Conservation (phyloP, 805 yeast species). For the Kuraishia cidri region DNA sequence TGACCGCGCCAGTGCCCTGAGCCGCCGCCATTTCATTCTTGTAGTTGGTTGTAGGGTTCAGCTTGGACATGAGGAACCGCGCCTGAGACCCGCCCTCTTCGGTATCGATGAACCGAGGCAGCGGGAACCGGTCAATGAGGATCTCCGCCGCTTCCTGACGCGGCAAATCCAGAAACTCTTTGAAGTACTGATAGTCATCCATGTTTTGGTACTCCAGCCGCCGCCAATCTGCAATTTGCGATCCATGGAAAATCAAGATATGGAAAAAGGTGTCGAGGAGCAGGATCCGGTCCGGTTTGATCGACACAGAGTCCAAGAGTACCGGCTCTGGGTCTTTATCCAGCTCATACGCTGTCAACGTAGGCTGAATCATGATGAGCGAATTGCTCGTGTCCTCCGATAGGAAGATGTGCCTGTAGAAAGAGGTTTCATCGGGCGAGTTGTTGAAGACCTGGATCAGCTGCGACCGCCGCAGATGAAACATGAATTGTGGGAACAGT, state of each 20-base stretch:
- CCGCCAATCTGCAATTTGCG: constrained; percentile 59
- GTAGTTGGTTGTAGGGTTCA: constrained; percentile 58
- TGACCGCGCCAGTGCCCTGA: constrained; percentile 23
- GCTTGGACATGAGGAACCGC: constrained; percentile 58
- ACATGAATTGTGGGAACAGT: constrained; percentile 58
- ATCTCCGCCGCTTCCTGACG: constrained; percentile 58
- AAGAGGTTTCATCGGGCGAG: constrained; percentile 68
- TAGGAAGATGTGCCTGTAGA: constrained; percentile 51
- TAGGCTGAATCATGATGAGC: constrained; percentile 62
- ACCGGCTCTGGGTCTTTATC: constrained; percentile 57
- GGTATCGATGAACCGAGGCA: constrained; percentile 65
- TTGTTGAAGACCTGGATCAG: constrained; percentile 59
- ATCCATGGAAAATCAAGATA: constrained; percentile 59
- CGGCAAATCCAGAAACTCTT: constrained; percentile 51
- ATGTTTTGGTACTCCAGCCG: constrained; percentile 52
- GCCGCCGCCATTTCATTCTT: constrained; percentile 20
- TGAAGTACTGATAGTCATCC: constrained; percentile 51
- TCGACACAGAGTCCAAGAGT: constrained; percentile 52
- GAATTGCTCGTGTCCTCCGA: constrained; percentile 55
- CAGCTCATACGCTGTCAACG: constrained; percentile 48
- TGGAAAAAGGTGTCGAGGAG: constrained; percentile 65
- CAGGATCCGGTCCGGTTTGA: constrained; percentile 46
- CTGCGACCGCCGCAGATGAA: constrained; percentile 57
- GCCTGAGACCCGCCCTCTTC: constrained; percentile 76
- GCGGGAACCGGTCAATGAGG: constrained; percentile 57